A percentile compares a stretch with the other conserved stretches of the same genome.
Conservation (phyloP, 1,284 basidiomycete genomes). For the Trichosporon faecale region DNA sequence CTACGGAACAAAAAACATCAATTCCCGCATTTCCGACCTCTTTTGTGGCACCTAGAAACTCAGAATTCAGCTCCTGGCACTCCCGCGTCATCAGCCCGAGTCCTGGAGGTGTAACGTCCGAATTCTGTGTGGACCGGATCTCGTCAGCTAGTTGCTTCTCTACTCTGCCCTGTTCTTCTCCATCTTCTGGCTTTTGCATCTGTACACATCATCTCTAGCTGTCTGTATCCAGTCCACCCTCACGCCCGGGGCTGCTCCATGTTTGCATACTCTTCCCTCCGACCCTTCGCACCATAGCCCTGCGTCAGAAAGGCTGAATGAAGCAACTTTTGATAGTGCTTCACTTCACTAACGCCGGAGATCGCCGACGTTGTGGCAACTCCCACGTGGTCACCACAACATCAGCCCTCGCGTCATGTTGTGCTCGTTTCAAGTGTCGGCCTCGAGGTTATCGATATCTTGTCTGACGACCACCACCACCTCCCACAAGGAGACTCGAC, state of each 20-base stretch:
- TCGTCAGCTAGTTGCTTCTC: neutral
- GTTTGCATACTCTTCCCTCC: neutral
- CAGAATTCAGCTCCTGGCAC: too few species aligned
- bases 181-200: neutral
- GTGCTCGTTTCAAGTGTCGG: neutral
- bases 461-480: neutral
- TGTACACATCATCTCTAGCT: neutral
- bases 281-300: neutral
- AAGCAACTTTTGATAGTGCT: neutral
- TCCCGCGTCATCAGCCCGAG: neutral
- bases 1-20: neutral
- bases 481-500: slow-evolving; percentile 1
- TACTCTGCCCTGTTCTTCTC: neutral
- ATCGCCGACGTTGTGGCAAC: neutral
- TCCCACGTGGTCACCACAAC: neutral
- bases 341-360: neutral
- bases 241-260: neutral
- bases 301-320: too few species aligned
- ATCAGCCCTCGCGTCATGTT: slow-evolving; percentile 10
- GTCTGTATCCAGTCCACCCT: neutral
- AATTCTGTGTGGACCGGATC: neutral
- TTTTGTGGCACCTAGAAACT: neutral
- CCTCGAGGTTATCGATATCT: neutral
- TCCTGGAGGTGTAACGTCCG: neutral
- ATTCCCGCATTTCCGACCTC: neutral